Percentiles rank a stretch among this genome's conserved stretches.
Evolutionary conservation across 2,329 filamentous ascomycete species (phyloP).

Genomic region (Xylaria multiplex): DNA sequence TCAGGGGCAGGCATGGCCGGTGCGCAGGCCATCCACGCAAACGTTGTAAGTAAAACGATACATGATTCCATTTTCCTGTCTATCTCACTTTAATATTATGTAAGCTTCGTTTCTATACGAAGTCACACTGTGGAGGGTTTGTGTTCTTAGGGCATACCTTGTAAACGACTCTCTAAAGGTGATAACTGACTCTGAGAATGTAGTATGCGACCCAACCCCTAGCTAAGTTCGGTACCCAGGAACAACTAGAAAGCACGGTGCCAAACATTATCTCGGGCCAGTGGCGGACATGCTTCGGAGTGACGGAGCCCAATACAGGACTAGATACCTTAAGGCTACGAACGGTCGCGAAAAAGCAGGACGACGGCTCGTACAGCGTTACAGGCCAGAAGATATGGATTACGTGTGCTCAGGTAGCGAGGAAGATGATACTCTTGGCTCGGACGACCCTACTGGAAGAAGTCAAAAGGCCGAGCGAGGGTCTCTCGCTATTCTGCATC

Average conservation of each 20-base stretch:
- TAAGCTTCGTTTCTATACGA: background rate
- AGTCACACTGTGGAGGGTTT: background rate
- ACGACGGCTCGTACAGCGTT: slow-evolving; percentile 70
- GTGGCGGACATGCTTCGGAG: slow-evolving; percentile 81
- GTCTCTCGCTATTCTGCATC: slow-evolving; percentile 83
- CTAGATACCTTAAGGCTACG: slow-evolving; percentile 78
- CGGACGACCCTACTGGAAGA: slow-evolving; percentile 77
- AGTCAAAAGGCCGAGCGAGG: slow-evolving; percentile 75
- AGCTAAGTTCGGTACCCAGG: slow-evolving; percentile 74
- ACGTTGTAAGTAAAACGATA: slow-evolving; percentile 56
- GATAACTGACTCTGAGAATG: background rate
- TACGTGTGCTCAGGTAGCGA: slow-evolving; percentile 82
- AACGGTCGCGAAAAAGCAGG: slow-evolving; percentile 67
- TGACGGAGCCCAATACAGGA: slow-evolving; percentile 85
- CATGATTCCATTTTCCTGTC: no score
- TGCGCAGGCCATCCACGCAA: slow-evolving; percentile 70
- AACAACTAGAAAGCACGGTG: slow-evolving; percentile 72
- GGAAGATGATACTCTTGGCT: slow-evolving; percentile 84
- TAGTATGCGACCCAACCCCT: slow-evolving; percentile 78
- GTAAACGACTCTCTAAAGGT: background rate
- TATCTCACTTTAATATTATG: background rate
- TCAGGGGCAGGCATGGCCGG: slow-evolving; percentile 82
- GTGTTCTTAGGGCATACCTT: background rate
- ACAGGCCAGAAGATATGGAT: slow-evolving; percentile 92
- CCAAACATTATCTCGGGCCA: slow-evolving; percentile 77